These are phyloP conservation scores for Thermothelomyces thermophilus DNA, from an alignment of 2,329 filamentous ascomycete species.

Conservation along the genomic window DNA sequence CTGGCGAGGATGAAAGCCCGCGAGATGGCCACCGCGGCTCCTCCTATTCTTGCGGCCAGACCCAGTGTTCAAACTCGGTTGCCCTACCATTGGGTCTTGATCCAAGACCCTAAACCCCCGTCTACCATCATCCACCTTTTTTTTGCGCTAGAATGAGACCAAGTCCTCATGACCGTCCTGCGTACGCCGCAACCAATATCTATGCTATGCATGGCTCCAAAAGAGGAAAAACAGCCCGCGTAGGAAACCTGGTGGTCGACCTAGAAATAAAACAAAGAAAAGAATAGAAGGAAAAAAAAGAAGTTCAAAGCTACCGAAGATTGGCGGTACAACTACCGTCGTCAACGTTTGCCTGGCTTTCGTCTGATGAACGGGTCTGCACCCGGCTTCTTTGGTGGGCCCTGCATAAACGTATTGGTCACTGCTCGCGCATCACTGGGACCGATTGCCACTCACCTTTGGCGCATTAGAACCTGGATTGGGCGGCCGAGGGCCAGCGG, in stretches of 20 bases:
- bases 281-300: neutral
- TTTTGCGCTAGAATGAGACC: neutral
- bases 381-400: slow-evolving; percentile 33
- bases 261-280: neutral
- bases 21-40: neutral
- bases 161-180: neutral
- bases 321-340: neutral
- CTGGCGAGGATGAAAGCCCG: neutral
- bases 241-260: no score
- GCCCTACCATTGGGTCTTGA: neutral
- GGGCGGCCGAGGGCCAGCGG: slow-evolving; percentile 9
- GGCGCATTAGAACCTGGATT: slow-evolving; percentile 2
- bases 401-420: slow-evolving; percentile 6
- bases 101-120: neutral
- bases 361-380: slow-evolving; percentile 41
- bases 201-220: neutral
- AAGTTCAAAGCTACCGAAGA: neutral
- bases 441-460: slow-evolving; percentile 10
- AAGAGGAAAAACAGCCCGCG: neutral
- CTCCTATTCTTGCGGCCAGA: neutral
- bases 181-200: neutral
- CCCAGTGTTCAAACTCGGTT: neutral
- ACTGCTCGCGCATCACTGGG: neutral
- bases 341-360: slow-evolving; percentile 25
- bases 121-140: neutral